These are phyloP conservation scores for Jaltomata sinuosa DNA, from an alignment of 257 asterid species.

Conservation along the genomic window DNA sequence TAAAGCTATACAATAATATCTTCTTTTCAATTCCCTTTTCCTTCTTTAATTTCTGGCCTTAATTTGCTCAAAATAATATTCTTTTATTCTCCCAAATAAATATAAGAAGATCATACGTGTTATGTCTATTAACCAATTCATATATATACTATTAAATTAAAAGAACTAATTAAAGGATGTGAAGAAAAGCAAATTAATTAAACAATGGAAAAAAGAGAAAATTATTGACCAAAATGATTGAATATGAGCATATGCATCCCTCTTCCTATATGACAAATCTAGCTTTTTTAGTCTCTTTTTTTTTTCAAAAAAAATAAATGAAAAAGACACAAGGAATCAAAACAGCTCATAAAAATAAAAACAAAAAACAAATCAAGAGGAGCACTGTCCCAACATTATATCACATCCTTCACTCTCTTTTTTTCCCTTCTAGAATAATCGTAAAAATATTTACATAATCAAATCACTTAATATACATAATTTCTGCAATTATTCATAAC, in stretches of 20 bases:
- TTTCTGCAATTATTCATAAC: background rate
- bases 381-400: background rate
- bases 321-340: background rate
- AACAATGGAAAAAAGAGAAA: background rate
- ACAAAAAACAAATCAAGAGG: background rate
- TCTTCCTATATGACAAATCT: conserved; percentile 3
- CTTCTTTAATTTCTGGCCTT: background rate
- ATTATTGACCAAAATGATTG: conserved; percentile 3
- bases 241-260: background rate
- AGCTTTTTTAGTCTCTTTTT: background rate
- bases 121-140: background rate
- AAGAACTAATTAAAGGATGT: background rate
- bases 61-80: background rate
- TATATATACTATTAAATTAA: background rate
- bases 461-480: rapidly evolving
- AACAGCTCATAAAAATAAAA: background rate
- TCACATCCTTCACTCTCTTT: background rate
- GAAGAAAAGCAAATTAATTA: background rate
- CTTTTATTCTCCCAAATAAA: background rate
- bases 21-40: background rate
- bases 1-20: background rate
- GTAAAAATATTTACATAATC: background rate
- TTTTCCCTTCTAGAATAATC: background rate
- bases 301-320: background rate
- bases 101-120: background rate